Evolutionary conservation across 169 alveolate species (phyloP).

Genomic region (Plasmodium relictum): DNA sequence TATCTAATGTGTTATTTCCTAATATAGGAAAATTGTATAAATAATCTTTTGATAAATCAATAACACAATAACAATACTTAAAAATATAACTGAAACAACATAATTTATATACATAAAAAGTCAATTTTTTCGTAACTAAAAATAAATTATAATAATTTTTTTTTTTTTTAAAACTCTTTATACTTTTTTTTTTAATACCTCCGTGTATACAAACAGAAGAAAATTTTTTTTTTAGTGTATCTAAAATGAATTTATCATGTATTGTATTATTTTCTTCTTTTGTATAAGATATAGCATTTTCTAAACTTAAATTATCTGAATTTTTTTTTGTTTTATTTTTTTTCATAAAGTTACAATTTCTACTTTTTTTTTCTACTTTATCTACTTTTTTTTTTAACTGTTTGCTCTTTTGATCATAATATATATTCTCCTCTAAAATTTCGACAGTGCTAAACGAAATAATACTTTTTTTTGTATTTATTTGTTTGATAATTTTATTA

Average conservation of each 20-base stretch:
- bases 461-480: background rate
- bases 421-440: background rate
- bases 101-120: constrained; percentile 3
- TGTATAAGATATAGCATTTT: background rate
- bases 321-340: background rate
- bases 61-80: background rate
- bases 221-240: too few relatives aligned
- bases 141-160: background rate
- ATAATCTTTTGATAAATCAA: background rate
- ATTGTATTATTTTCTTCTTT: background rate
- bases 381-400: background rate
- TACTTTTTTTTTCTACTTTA: background rate
- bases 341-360: background rate
- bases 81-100: background rate
- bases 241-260: background rate
- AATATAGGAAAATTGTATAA: background rate
- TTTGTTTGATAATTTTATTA: background rate
- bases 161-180: too few relatives aligned
- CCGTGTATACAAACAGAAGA: too few relatives aligned
- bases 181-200: too few relatives aligned
- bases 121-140: background rate
- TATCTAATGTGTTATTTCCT: background rate
- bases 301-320: background rate
- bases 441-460: background rate
- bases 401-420: background rate